Conservation (phyloP, 306 rosid genomes). For the Gastrolobium bilobum region DNA sequence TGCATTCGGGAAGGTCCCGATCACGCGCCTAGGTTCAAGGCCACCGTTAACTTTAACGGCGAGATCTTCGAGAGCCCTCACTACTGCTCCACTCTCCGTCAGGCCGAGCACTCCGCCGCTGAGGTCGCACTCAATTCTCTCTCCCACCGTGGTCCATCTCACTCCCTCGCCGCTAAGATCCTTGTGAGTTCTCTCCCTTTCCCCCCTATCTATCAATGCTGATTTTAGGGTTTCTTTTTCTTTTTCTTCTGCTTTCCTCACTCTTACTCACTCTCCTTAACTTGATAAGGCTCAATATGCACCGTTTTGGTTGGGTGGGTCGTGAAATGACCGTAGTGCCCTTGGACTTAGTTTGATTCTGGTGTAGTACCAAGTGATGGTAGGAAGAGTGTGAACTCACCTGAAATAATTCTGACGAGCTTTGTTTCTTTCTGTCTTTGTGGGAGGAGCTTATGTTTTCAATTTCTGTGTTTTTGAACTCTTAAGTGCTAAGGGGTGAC, state of each 20-base stretch:
- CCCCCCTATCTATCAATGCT: constrained; percentile 11
- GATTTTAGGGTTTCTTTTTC: constrained; percentile 45
- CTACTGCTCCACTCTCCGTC: constrained; percentile 85
- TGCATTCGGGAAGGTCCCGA: constrained; percentile 95
- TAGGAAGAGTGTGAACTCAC: constrained; percentile 25
- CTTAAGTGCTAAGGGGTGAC: neutral
- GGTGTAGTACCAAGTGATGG: neutral
- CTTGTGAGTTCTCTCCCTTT: constrained; percentile 59
- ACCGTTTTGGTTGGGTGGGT: constrained; percentile 26
- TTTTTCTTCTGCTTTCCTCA: neutral
- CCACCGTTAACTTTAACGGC: constrained; percentile 89
- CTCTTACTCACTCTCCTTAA: neutral
- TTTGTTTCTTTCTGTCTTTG: too few relatives aligned
- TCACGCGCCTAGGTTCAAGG: constrained; percentile 95
- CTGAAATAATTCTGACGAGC: neutral
- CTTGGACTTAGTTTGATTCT: constrained; percentile 4
- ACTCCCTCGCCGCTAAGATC: constrained; percentile 88
- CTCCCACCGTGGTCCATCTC: constrained; percentile 82
- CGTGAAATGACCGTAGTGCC: constrained; percentile 55
- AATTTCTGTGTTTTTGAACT: constrained; percentile 26
- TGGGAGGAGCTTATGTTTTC: constrained; percentile 11
- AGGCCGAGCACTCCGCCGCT: constrained; percentile 92
- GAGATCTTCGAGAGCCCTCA: constrained; percentile 88
- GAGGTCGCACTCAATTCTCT: constrained; percentile 85
- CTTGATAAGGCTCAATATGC: constrained; percentile 5